Evolutionary conservation across 306 rosid species (phyloP).

Genomic region (Hippophae rhamnoides): DNA sequence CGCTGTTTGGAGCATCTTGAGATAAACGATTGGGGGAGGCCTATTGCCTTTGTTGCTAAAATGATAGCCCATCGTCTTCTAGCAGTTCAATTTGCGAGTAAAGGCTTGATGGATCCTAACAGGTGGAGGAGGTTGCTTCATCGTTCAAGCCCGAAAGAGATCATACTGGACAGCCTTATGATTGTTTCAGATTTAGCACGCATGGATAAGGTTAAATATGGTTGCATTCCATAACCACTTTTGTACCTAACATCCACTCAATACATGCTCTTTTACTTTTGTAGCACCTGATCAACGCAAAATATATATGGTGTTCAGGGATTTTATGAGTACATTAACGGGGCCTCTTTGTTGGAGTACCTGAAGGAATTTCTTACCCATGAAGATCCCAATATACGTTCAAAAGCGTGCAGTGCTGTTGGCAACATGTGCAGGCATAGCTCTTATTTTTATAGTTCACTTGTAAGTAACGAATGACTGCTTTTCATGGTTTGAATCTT

Average conservation of each 20-base stretch:
- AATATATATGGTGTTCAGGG: constrained; percentile 39
- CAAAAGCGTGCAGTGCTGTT: constrained; percentile 92
- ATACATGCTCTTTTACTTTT: constrained; percentile 1
- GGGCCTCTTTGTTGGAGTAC: constrained; percentile 75
- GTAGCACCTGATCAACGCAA: background rate
- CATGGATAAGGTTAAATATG: constrained; percentile 76
- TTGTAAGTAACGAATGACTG: constrained; percentile 36
- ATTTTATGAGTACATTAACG: constrained; percentile 67
- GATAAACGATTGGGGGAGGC: constrained; percentile 57
- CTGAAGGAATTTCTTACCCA: constrained; percentile 66
- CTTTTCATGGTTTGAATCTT: constrained; percentile 2
- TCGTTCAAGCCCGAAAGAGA: constrained; percentile 61
- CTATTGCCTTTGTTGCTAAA: constrained; percentile 92
- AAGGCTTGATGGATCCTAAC: constrained; percentile 70
- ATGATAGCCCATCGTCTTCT: constrained; percentile 70
- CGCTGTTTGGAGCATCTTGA: constrained; percentile 68
- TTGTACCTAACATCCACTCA: constrained; percentile 3
- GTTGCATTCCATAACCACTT: constrained; percentile 12
- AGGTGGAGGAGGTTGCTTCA: constrained; percentile 68
- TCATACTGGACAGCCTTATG: constrained; percentile 67
- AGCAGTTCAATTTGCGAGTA: constrained; percentile 71
- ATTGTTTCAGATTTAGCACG: constrained; percentile 94
- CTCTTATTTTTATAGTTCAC: constrained; percentile 59
- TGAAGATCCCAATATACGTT: constrained; percentile 83
- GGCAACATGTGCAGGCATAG: constrained; percentile 98